These are phyloP conservation scores for Corchorus capsularis DNA, from an alignment of 345 rosid species.

Conservation along the genomic window DNA sequence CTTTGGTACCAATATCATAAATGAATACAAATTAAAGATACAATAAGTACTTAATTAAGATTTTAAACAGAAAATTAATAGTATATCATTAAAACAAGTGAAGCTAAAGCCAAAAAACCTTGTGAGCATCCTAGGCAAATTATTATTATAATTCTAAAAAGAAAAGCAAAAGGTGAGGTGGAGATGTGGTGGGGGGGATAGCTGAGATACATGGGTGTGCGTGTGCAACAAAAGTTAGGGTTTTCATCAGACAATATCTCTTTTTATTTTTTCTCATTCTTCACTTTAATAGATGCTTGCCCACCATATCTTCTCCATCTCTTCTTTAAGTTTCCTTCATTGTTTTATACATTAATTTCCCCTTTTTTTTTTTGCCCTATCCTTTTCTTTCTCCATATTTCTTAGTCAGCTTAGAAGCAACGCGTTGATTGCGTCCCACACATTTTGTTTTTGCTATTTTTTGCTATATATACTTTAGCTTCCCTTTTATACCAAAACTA, in stretches of 20 bases:
- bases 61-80: background rate
- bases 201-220: slow-evolving; percentile 33
- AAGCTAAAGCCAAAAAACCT: slow-evolving; percentile 23
- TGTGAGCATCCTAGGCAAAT: slow-evolving; percentile 44
- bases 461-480: background rate
- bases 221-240: slow-evolving; percentile 31
- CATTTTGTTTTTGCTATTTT: slow-evolving; percentile 10
- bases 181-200: slow-evolving; percentile 14
- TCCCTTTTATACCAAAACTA: slow-evolving; percentile 25
- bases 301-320: slow-evolving; percentile 67
- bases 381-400: slow-evolving; percentile 33
- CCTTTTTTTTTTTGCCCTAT: slow-evolving; percentile 23
- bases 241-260: slow-evolving; percentile 26
- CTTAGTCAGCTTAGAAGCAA: slow-evolving; percentile 75
- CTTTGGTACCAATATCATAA: background rate
- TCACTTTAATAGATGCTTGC: slow-evolving; percentile 57
- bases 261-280: slow-evolving; percentile 9
- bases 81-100: background rate
- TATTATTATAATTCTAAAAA: background rate
- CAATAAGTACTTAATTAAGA: background rate
- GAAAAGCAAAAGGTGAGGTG: slow-evolving; percentile 28
- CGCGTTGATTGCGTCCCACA: slow-evolving; percentile 68
- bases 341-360: slow-evolving; percentile 18
- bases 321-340: slow-evolving; percentile 39
- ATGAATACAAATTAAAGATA: background rate